Evolutionary conservation across 176 grass and related monocot genomes (phyloP).

Genomic region (Themeda triandra): DNA sequence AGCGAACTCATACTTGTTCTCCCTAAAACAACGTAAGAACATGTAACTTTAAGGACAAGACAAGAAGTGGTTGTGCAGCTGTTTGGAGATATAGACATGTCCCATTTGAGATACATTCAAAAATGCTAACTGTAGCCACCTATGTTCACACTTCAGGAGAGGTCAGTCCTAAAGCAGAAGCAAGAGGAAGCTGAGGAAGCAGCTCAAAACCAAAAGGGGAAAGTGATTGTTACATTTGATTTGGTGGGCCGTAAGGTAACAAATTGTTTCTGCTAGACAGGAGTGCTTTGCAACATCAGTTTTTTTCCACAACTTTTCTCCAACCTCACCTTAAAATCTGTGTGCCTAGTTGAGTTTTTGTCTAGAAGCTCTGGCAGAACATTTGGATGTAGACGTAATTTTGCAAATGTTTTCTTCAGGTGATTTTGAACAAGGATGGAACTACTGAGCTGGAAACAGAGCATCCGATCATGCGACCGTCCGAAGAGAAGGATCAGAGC

Average conservation of each 20-base stretch:
- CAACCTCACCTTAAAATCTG: not conserved
- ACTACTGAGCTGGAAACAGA: conserved; percentile 54
- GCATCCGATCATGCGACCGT: conserved; percentile 67
- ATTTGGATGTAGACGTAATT: conserved; percentile 20
- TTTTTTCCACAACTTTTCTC: not conserved
- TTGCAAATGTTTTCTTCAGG: conserved; percentile 39
- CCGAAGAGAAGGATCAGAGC: conserved; percentile 60
- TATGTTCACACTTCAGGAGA: conserved; percentile 57
- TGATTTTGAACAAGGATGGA: conserved; percentile 87
- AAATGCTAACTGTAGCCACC: not conserved
- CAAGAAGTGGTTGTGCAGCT: not conserved
- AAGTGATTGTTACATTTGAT: conserved; percentile 91
- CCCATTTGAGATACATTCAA: not conserved
- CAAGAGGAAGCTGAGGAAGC: conserved; percentile 73
- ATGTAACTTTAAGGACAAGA: conserved; percentile 11
- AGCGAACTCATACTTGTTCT: not conserved
- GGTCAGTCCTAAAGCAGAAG: conserved; percentile 61
- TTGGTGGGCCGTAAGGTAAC: conserved; percentile 96
- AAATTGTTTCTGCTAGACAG: not conserved
- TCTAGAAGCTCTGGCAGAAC: conserved; percentile 9
- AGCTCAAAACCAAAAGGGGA: conserved; percentile 57
- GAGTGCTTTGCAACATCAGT: not conserved
- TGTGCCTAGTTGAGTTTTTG: not conserved
- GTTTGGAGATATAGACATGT: conserved; percentile 1
- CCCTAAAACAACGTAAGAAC: not conserved